Evolutionary conservation across 2,329 filamentous ascomycete genomes (phyloP), one percentile per base, ranked within the genome.

Genomic region (Colletotrichum theobromicola): DNA sequence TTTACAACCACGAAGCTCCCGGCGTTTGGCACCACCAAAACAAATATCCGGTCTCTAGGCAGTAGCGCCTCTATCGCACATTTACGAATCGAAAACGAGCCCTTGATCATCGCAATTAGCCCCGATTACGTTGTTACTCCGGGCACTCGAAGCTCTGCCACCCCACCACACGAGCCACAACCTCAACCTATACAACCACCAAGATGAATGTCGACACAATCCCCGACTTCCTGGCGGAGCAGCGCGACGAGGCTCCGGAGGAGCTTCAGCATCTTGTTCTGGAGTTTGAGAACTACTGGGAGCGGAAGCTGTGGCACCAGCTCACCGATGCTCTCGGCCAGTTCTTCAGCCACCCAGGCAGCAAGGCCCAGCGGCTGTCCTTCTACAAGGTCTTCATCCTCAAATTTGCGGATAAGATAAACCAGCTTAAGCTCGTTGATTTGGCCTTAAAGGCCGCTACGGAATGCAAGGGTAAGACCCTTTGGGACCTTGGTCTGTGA

Each of bases 241-340:
- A 97, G 90, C 94, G 95, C 83, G 95, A 98, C 82, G 89, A 93
- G 83, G 94, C 95, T 81, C 94, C 95, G 67, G 94, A 95, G 79
- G 94, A 98, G 84, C 91, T 98, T 67, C 96, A 98, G 86, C 91
- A 93, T 81, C 92, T 94, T 81, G 94, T 98, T 84, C 90, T 99
- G 80, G 92, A 93, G 80, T 98, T 99, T 78, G 97, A 99, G 88
- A 95, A 98, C 83, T 94, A 93, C 82, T 99, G 97, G 97, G 97
- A 99, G 89, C 93, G 96, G 81, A 98, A 98, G 88, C 91, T 99
- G 86, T 99, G 97, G 97, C 97, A 99, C 88, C 96, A 99, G 87
- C 93, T 99, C 79, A 99, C 97, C 42, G 94, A 98, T 82, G 89
- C 93, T 67, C 91, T 99, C 71, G 89, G 98, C 79, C 90, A 94